Conservation (phyloP, 2,329 filamentous ascomycete genomes). For the Albifimbria verrucaria region DNA sequence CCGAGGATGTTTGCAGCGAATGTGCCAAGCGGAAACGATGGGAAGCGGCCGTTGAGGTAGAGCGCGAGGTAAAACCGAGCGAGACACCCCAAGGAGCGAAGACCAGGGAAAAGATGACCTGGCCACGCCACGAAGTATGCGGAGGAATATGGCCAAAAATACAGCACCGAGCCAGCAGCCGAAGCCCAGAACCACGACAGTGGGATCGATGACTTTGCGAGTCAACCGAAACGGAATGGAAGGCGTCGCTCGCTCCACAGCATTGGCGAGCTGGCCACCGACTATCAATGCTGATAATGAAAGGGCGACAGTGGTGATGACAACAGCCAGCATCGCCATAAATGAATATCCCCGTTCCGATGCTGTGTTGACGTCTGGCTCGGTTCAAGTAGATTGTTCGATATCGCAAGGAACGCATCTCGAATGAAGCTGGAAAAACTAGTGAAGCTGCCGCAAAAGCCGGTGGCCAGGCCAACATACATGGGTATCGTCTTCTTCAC, state of each 20-base stretch:
- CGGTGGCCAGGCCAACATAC: slow-evolving; percentile 82
- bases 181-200: slow-evolving; percentile 62
- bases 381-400: slow-evolving; percentile 61
- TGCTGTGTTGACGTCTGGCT: slow-evolving; percentile 32
- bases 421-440: slow-evolving; percentile 85
- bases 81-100: slow-evolving; percentile 82
- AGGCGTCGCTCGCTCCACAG: slow-evolving; percentile 55
- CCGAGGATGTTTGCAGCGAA: slow-evolving; percentile 80
- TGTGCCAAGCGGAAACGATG: slow-evolving; percentile 79
- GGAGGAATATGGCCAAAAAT: slow-evolving; percentile 71
- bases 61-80: slow-evolving; percentile 70
- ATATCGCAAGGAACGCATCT: slow-evolving; percentile 74
- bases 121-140: slow-evolving; percentile 70
- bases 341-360: slow-evolving; percentile 77
- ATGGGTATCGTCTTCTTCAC: slow-evolving; percentile 84
- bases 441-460: slow-evolving; percentile 86
- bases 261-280: slow-evolving; percentile 72
- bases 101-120: slow-evolving; percentile 71
- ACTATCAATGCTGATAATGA: slow-evolving; percentile 66
- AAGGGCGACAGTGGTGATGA: slow-evolving; percentile 68
- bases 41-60: slow-evolving; percentile 63
- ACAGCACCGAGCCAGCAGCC: slow-evolving; percentile 77
- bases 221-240: slow-evolving; percentile 55
- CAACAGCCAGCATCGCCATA: slow-evolving; percentile 72
- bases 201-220: slow-evolving; percentile 61